phyloP scores from a whole-genome alignment of 2,329 filamentous ascomycete genomes.

The Aspergillus alliaceus region DNA sequence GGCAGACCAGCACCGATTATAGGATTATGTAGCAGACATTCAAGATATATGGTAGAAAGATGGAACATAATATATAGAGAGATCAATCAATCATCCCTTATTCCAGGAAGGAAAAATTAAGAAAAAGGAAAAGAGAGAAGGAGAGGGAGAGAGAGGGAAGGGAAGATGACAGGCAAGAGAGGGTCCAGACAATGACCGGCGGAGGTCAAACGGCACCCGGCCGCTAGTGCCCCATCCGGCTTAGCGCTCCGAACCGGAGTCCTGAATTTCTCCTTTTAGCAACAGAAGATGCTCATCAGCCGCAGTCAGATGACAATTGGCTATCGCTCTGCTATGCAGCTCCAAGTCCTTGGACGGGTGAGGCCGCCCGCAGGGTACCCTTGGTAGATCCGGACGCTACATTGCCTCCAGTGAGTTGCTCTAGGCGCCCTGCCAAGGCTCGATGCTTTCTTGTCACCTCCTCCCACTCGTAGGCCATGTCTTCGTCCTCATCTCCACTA shows the following conservation, averaged over 20 bases:
- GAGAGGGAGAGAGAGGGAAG: conserved; percentile 5
- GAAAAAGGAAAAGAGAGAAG: conserved; percentile 3
- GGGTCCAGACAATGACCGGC: conserved; percentile 20
- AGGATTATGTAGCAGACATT: conserved; percentile 1
- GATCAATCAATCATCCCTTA: neutral
- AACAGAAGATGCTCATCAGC: neutral
- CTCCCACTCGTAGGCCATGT: conserved; percentile 68
- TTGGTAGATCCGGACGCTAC: conserved; percentile 6
- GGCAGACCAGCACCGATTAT: conserved; percentile 12
- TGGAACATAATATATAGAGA: neutral
- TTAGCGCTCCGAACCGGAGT: conserved; percentile 10
- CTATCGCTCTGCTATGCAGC: neutral
- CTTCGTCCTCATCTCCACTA: conserved; percentile 36
- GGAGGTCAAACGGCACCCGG: conserved; percentile 13
- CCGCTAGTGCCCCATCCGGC: conserved; percentile 15
- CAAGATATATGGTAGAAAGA: neutral
- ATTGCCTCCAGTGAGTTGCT: conserved; percentile 38
- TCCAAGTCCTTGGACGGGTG: neutral
- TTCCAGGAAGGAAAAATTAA: neutral
- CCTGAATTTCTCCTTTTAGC: conserved; percentile 8
- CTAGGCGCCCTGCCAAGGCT: conserved; percentile 70
- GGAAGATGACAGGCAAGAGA: conserved; percentile 10
- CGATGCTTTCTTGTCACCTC: conserved; percentile 86
- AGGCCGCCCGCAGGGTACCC: neutral
- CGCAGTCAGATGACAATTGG: neutral